phyloP scores from a whole-genome alignment of 805 yeast species.

The Ogataea wickerhamii region DNA sequence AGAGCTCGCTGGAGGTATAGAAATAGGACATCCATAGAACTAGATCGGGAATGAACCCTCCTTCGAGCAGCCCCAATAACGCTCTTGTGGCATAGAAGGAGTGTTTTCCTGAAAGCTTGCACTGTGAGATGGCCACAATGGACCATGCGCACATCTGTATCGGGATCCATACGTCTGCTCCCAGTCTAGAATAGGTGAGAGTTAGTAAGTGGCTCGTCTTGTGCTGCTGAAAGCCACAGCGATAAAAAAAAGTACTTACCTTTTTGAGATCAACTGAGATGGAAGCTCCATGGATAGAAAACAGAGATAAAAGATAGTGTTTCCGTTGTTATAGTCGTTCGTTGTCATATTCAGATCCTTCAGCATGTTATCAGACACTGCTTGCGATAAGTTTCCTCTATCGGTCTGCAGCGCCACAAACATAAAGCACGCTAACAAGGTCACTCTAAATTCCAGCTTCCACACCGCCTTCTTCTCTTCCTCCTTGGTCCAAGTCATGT shows the following conservation, averaged over 20 bases:
- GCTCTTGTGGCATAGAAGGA: constrained; percentile 48
- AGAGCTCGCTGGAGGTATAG: constrained; percentile 55
- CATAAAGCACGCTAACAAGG: constrained; percentile 56
- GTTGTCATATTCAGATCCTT: constrained; percentile 51
- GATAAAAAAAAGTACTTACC: not conserved
- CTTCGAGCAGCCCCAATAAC: constrained; percentile 53
- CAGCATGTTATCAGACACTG: constrained; percentile 54
- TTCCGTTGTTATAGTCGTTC: constrained; percentile 56
- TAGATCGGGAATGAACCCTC: constrained; percentile 66
- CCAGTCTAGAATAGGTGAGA: constrained; percentile 42
- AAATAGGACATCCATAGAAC: constrained; percentile 63
- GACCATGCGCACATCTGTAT: constrained; percentile 55
- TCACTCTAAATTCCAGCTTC: constrained; percentile 54
- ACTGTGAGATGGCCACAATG: constrained; percentile 50
- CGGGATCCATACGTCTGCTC: constrained; percentile 62
- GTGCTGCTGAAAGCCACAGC: not conserved
- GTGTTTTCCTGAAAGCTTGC: constrained; percentile 36
- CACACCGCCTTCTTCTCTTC: constrained; percentile 49
- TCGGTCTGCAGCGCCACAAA: constrained; percentile 58
- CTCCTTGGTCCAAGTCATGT: constrained; percentile 48
- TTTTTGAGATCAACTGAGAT: constrained; percentile 61
- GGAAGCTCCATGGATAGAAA: constrained; percentile 61
- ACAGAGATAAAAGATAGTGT: constrained; percentile 48
- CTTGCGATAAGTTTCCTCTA: constrained; percentile 52
- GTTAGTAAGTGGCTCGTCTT: no score